Conservation (phyloP, 176 grass and related monocot genomes). For the Carex pumila region DNA sequence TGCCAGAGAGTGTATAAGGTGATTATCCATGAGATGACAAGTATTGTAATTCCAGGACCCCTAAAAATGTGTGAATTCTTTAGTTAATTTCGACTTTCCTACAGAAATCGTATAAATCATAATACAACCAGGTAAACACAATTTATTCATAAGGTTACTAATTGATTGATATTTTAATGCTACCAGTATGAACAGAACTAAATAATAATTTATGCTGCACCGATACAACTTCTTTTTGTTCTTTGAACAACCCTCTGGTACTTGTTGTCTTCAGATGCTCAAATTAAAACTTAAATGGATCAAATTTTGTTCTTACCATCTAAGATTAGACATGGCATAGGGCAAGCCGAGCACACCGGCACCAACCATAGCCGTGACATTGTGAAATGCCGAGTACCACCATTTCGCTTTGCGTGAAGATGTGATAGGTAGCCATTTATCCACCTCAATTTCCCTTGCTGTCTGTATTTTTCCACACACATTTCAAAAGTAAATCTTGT, state of each 20-base stretch:
- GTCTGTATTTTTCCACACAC: neutral
- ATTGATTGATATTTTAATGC: neutral
- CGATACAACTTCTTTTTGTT: neutral
- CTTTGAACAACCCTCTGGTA: neutral
- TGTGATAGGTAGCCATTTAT: conserved; percentile 82
- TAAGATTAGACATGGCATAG: conserved; percentile 73
- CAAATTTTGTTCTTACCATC: conserved; percentile 40
- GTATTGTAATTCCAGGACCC: conserved; percentile 63
- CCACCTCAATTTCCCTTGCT: conserved; percentile 30
- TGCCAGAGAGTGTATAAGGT: conserved; percentile 96
- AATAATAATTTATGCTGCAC: neutral
- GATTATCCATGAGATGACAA: conserved; percentile 80
- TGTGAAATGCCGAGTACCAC: conserved; percentile 98
- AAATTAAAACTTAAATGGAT: neutral
- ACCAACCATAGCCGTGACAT: conserved; percentile 96
- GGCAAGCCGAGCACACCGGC: conserved; percentile 85
- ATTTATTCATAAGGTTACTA: neutral
- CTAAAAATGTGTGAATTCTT: conserved; percentile 14
- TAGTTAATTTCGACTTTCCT: neutral
- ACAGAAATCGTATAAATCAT: neutral
- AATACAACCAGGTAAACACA: neutral
- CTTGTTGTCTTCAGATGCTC: neutral
- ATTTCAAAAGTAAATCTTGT: neutral
- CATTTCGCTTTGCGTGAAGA: conserved; percentile 85
- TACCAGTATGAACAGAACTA: neutral